A percentile compares a stretch with the other conserved stretches of the same genome.
These are phyloP conservation scores for Ganoderma multipileum DNA, from an alignment of 1,284 basidiomycete species.

Conservation along the genomic window DNA sequence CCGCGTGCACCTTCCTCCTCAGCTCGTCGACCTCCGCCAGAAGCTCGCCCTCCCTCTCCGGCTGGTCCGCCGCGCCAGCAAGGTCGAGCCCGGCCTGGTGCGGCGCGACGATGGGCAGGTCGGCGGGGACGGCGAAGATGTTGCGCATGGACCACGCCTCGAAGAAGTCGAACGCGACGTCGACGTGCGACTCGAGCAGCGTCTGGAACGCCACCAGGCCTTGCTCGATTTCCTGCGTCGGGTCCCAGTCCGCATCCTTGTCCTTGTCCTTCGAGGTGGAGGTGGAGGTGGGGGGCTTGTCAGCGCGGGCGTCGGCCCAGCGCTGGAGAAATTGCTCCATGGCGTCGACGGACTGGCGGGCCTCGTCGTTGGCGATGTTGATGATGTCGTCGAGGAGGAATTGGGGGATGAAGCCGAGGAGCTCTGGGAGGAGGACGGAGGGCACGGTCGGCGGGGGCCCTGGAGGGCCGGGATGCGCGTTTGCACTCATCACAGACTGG, in stretches of 20 bases:
- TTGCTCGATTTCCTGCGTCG: constrained; percentile 73
- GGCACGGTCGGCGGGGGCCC: constrained; percentile 43
- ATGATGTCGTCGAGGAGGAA: constrained; percentile 74
- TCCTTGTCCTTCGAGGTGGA: constrained; percentile 38
- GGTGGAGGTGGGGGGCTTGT: constrained; percentile 27
- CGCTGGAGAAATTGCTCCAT: constrained; percentile 75
- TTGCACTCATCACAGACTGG: constrained; percentile 23
- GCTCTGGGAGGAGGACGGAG: constrained; percentile 65
- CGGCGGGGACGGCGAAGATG: constrained; percentile 72
- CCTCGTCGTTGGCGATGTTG: constrained; percentile 71
- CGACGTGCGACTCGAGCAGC: constrained; percentile 77
- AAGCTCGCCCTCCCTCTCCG: constrained; percentile 61
- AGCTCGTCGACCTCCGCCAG: constrained; percentile 69
- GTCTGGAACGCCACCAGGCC: constrained; percentile 81
- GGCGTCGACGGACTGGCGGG: constrained; percentile 73
- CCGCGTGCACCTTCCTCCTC: constrained; percentile 63
- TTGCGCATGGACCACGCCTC: constrained; percentile 82
- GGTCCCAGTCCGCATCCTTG: constrained; percentile 56
- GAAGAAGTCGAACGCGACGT: constrained; percentile 82
- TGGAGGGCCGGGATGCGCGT: constrained; percentile 15
- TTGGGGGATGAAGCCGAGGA: constrained; percentile 72
- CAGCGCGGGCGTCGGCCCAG: constrained; percentile 66
- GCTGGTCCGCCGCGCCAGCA: constrained; percentile 50
- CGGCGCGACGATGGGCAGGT: constrained; percentile 71
- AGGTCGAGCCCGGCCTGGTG: constrained; percentile 70